phyloP scores from a whole-genome alignment of 768 basidiomycete species.

The Lenzites betulinus region DNA sequence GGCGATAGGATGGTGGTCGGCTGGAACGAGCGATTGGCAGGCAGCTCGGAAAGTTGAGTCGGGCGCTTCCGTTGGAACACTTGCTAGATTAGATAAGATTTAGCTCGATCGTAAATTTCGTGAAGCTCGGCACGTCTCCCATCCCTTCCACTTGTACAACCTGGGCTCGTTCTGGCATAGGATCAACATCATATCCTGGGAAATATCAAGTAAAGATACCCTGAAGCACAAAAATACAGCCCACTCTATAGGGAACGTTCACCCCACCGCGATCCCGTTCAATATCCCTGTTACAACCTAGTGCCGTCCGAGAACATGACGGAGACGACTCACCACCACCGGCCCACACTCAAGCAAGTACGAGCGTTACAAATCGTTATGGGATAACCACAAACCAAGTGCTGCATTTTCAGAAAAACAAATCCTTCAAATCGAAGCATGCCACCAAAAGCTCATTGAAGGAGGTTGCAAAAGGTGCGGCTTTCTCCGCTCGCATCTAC shows the following conservation, averaged over 20 bases:
- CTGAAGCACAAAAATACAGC: neutral
- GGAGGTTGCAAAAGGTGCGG: constrained; percentile 79
- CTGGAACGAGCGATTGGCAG: too few relatives aligned
- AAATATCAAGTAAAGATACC: neutral
- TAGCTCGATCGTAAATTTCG: constrained; percentile 12
- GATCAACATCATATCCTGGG: too few relatives aligned
- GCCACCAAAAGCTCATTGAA: constrained; percentile 83
- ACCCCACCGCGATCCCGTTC: neutral
- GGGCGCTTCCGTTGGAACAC: too few relatives aligned
- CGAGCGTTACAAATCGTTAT: constrained; percentile 11
- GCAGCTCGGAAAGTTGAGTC: too few relatives aligned
- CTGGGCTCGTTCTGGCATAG: too few relatives aligned
- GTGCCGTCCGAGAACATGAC: constrained; percentile 33
- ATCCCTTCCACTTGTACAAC: neutral
- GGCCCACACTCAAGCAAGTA: constrained; percentile 86
- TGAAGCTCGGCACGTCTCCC: neutral
- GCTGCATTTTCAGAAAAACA: constrained; percentile 65
- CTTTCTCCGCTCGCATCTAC: neutral
- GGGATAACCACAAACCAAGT: neutral
- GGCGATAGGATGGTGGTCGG: too few relatives aligned
- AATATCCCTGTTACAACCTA: neutral
- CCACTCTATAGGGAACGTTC: neutral
- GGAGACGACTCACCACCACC: constrained; percentile 61
- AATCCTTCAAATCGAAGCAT: constrained; percentile 90
- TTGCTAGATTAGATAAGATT: constrained; percentile 11